Percentiles rank a stretch among this genome's conserved stretches.
phyloP scores from a whole-genome alignment of 2,329 filamentous ascomycete genomes.

The Trichothecium sympodiale region DNA sequence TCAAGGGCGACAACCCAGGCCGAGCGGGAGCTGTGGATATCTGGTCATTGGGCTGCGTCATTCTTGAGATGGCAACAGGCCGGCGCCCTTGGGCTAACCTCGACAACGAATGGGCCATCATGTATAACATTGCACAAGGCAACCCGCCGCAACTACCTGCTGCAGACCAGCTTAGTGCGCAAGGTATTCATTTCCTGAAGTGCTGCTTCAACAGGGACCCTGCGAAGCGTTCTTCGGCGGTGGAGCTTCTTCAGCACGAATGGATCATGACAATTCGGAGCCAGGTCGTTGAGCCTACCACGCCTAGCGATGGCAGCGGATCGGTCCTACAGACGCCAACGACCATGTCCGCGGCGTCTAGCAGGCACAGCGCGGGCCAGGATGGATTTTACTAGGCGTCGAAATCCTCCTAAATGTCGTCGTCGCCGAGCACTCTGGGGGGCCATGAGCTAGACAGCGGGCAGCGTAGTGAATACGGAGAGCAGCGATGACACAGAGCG shows the following conservation, averaged over 20 bases:
- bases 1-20: conserved; percentile 74
- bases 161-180: conserved; percentile 69
- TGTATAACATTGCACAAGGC: conserved; percentile 99
- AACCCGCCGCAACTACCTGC: conserved; percentile 81
- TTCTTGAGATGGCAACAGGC: conserved; percentile 95
- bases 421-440: background rate
- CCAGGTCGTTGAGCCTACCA: conserved; percentile 53
- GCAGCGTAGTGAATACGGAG: background rate
- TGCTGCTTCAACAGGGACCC: conserved; percentile 84
- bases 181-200: conserved; percentile 79
- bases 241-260: conserved; percentile 86
- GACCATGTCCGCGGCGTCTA: conserved; percentile 14
- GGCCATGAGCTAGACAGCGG: background rate
- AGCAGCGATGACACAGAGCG: no score
- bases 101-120: conserved; percentile 99
- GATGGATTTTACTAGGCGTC: conserved; percentile 19
- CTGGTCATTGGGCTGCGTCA: conserved; percentile 93
- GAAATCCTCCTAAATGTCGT: background rate
- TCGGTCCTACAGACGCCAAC: conserved; percentile 26
- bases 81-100: conserved; percentile 88
- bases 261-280: conserved; percentile 66
- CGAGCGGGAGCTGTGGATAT: conserved; percentile 84
- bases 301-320: conserved; percentile 45
- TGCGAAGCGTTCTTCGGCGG: conserved; percentile 63
- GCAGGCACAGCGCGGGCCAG: conserved; percentile 15